Base-by-base conservation (phyloP, 2,329 filamentous ascomycete genomes). In the Daldinia eschscholtzii region DNA sequence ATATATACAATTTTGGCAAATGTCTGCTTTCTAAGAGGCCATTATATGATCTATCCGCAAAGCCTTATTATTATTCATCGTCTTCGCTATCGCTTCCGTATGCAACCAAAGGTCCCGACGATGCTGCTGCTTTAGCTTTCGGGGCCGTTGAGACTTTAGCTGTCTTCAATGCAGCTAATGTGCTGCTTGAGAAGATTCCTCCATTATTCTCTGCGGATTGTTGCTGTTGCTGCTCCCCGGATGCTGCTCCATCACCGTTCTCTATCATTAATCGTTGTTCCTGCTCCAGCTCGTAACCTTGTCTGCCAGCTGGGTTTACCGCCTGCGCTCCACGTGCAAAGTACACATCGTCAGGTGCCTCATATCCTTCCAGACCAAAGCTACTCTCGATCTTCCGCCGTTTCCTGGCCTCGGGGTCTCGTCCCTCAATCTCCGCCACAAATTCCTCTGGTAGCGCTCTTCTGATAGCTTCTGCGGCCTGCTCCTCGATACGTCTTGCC, bases 291-390 rank as follows among this genome's bases (percentile, higher is more conserved):
- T 91, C 90, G 64, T 88, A 85, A 0, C 89, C 89, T 55, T 87
- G 80, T 41, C 87, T 81, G 1, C 87, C 88, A 2, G 82, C 76
- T 0, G 87, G 87, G 73, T 90, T 90, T 33, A 90, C 87, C 0
- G 88, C 88, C 71, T 90, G 89, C 73, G 89, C 88, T 39, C 94
- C 93, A 53, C 92, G 87, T 0, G 94, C 93, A 80, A 94, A 97
- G 87, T 97, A 97, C 28, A 99, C 90, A 70, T 96, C 92, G 78
- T 99, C 96, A 0, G 95, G 94, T 1, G 94, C 94, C 76, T 98
- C 93, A 79, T 98, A 98, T 0, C 94, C 95, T 61, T 95, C 88
- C 52, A 99, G 80, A 0, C 94, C 95, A 77, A 97, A 98, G 23
- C 88, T 91, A 57, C 93, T 94, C 79, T 98, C 93, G 28, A 97